Evolutionary conservation across 371 early-diverging fungal species (phyloP).

Genomic region (Rhizopus stolonifer): DNA sequence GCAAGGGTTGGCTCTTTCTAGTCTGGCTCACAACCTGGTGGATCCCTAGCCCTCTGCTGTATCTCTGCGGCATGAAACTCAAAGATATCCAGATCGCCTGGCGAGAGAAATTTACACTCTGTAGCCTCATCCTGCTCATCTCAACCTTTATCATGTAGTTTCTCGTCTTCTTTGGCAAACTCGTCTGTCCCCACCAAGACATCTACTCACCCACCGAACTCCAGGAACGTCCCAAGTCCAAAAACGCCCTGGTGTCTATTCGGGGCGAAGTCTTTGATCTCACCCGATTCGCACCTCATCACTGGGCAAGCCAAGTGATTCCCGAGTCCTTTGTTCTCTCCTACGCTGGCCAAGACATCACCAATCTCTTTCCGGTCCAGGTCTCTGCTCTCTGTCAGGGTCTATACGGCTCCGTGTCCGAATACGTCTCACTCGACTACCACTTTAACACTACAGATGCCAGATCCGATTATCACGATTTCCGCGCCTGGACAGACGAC

Average conservation of each 20-base stretch:
- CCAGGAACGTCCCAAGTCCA: too few relatives aligned
- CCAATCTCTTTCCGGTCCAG: constrained; percentile 66
- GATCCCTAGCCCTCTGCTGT: constrained; percentile 76
- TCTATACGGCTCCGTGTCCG: constrained; percentile 47
- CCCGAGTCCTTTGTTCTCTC: constrained; percentile 44
- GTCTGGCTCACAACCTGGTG: too few relatives aligned
- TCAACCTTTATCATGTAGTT: constrained; percentile 82
- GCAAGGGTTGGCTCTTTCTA: too few relatives aligned
- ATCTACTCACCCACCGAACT: too few relatives aligned
- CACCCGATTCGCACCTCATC: too few relatives aligned
- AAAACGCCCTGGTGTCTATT: too few relatives aligned
- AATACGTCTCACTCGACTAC: constrained; percentile 41
- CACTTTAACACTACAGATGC: constrained; percentile 39
- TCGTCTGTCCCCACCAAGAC: constrained; percentile 83
- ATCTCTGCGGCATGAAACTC: constrained; percentile 77
- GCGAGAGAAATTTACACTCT: constrained; percentile 95
- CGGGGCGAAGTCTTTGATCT: too few relatives aligned
- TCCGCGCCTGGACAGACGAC: constrained; percentile 33
- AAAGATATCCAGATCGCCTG: constrained; percentile 91
- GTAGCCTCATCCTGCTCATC: constrained; percentile 82
- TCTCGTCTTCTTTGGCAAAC: constrained; percentile 83
- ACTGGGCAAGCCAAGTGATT: constrained; percentile 72
- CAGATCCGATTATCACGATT: constrained; percentile 48
- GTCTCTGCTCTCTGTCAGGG: constrained; percentile 68
- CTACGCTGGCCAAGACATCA: constrained; percentile 46